Base-by-base conservation (phyloP, 1,284 basidiomycete genomes). In the Taiwanofungus camphoratus region DNA sequence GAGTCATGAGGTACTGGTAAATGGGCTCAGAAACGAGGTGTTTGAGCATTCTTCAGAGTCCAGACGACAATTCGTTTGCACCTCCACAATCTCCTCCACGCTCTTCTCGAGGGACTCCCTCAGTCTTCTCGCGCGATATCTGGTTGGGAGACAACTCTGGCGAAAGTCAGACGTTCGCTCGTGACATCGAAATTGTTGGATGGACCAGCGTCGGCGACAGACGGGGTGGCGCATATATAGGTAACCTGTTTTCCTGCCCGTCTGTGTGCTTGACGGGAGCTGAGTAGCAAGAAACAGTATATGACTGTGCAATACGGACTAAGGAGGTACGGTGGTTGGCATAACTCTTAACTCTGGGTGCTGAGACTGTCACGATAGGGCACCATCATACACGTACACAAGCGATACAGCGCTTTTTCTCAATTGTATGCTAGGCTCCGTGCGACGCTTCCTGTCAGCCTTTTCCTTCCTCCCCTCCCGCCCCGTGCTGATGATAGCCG, bases 341-440 rank as follows among this genome's bases (percentile, higher is more conserved):
- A 32, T 19, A n/a, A 7, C 5, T 26, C 5, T 7, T 31, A 5
- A 31, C 13, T 21, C 13, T 15, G 13, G 24, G 37, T 9, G 46
- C 11, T 8, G 23, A 36, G 19, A 15, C 15, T 19, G 21, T 9
- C 8, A 21, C 31, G 7, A 6, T 46, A 79, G 75, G 75, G 76
- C 2, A 81, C 80, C 2, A 69, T 66, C 11, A 80, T 88, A 31
- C 81, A 82, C 47, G 70, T 71, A 0, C 75, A 82, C 51, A 87
- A 82, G 57, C 75, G 84, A 18, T 88, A 87, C 59, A 82, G 72
- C 23, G 77, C 78, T 1, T 88, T 89, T 55, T 74, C 73, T 2
- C 64, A 77, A 34, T 70, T 89, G 4, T 66, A 79, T 24, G 52
- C 61, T 6, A 64, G 68, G 2, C 68, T 89, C 1, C 63, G 69